Evolutionary conservation across 805 yeast genomes (phyloP).

Genomic region (Candida oleophila): DNA sequence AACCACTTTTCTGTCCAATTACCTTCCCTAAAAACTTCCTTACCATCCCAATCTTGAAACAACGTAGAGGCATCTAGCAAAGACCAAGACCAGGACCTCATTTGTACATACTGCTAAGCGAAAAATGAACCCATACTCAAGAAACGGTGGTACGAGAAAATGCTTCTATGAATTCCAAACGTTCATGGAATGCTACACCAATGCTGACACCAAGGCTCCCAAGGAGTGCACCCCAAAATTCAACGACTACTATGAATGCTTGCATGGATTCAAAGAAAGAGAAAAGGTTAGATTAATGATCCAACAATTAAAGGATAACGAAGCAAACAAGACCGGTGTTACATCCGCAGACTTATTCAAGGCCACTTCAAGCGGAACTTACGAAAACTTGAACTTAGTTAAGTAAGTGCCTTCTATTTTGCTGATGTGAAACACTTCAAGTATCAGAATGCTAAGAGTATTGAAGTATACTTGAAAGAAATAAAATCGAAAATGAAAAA

Average conservation of each 20-base stretch:
- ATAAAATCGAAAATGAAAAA: neutral
- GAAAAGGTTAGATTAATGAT: slow-evolving; percentile 44
- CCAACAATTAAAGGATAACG: slow-evolving; percentile 46
- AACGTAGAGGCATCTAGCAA: neutral
- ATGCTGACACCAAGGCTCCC: slow-evolving; percentile 41
- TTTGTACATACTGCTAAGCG: neutral
- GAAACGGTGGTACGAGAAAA: slow-evolving; percentile 48
- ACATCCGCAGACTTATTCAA: slow-evolving; percentile 44
- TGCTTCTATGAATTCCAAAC: slow-evolving; percentile 49
- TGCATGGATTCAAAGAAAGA: slow-evolving; percentile 47
- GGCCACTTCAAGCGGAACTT: slow-evolving; percentile 33
- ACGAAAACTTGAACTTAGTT: slow-evolving; percentile 45
- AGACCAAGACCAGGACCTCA: neutral
- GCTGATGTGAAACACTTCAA: neutral
- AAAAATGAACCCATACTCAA: slow-evolving; percentile 46
- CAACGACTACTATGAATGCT: slow-evolving; percentile 47
- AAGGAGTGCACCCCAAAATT: slow-evolving; percentile 43
- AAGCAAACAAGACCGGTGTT: slow-evolving; percentile 37
- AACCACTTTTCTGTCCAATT: slow-evolving; percentile 2
- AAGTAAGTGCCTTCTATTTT: too few relatives aligned
- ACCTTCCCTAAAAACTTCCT: neutral
- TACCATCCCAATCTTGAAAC: neutral
- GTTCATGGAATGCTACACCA: slow-evolving; percentile 42
- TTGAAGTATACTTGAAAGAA: neutral
- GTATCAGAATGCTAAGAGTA: neutral